Conservation (phyloP, 192 early-diverging fungal genomes). For the Mortierella claussenii region DNA sequence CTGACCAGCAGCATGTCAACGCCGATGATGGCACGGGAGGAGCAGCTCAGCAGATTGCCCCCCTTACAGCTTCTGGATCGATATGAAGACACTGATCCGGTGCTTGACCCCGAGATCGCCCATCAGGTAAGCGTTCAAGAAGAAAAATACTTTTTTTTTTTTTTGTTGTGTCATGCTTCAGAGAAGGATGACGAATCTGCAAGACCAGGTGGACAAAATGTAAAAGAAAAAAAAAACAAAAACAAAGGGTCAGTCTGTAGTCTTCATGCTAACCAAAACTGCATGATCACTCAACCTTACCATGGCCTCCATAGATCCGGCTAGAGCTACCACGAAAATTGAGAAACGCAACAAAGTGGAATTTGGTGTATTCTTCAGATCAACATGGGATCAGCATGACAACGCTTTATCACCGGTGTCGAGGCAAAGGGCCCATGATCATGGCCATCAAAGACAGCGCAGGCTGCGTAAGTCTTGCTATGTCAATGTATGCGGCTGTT, state of each 20-base stretch:
- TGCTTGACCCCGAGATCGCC: constrained; percentile 54
- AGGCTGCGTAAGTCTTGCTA: constrained; percentile 53
- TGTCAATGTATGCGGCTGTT: too few species aligned
- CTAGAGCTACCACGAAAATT: constrained; percentile 80
- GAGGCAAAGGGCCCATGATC: constrained; percentile 73
- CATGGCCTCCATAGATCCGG: constrained; percentile 68
- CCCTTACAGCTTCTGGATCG: constrained; percentile 54
- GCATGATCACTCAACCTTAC: not conserved
- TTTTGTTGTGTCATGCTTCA: not conserved
- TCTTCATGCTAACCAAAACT: too few species aligned
- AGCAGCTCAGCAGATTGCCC: constrained; percentile 41
- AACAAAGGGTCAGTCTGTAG: not conserved
- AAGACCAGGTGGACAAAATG: not conserved
- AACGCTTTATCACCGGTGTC: constrained; percentile 78
- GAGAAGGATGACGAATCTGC: not conserved
- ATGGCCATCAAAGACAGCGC: constrained; percentile 75
- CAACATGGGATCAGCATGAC: constrained; percentile 93
- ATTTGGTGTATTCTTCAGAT: constrained; percentile 89
- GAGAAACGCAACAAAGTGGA: constrained; percentile 80
- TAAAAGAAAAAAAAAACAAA: not conserved
- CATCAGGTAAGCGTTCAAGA: constrained; percentile 57
- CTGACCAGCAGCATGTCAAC: constrained; percentile 5
- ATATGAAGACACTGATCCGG: constrained; percentile 56
- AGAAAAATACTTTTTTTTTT: constrained; percentile 9
- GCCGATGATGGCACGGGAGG: constrained; percentile 24